Base-by-base conservation (phyloP, 192 early-diverging fungal species). In the Rhizophagus prolifer region DNA sequence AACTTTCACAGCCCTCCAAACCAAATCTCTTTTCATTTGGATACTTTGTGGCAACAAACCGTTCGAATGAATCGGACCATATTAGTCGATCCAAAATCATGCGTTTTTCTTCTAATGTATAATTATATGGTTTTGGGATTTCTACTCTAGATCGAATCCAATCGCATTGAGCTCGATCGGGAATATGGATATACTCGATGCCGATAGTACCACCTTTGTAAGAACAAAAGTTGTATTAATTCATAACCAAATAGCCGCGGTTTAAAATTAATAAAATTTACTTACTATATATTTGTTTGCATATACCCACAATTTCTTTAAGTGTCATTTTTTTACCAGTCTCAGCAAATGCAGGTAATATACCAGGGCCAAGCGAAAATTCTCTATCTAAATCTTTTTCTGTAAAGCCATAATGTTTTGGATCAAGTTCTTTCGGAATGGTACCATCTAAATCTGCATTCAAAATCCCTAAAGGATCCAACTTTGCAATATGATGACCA, bases 131-230 rank as follows among this genome's bases (percentile, higher is more conserved):
- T 81, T 88, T 78, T 58, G 96, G 96, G 58, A 94, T 93, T 86
- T 99, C 97, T 77, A 99, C 88, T 63, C 92, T 91, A 76, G 90
- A 84, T 54, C 96, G 89, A 80, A 99, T 93, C 97, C 97, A 99
- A 88, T 99, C 95, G 86, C 96, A 98, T 82, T 94, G 92, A 41
- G 85, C 89, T 78, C 96, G 93, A 85, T 98, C 96, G 65, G 94
- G 92, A 82, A 99, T 99, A 86, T 99, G 97, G 72, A 95, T 95
- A 87, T 98, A 99, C 85, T 99, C 97, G 75, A 97, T 88, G 83
- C 96, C 97, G 58, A 98, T 91, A n/a, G 93, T 90, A 59, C 94
- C 93, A 79, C 90, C 91, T 92, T 78, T 9, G 31, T 7, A 67
- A 70, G 0, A 70, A 47, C 64, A 54, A 21, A 16, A 79, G 16